phyloP scores from a whole-genome alignment of 345 rosid genomes.

The Populus tremula region DNA sequence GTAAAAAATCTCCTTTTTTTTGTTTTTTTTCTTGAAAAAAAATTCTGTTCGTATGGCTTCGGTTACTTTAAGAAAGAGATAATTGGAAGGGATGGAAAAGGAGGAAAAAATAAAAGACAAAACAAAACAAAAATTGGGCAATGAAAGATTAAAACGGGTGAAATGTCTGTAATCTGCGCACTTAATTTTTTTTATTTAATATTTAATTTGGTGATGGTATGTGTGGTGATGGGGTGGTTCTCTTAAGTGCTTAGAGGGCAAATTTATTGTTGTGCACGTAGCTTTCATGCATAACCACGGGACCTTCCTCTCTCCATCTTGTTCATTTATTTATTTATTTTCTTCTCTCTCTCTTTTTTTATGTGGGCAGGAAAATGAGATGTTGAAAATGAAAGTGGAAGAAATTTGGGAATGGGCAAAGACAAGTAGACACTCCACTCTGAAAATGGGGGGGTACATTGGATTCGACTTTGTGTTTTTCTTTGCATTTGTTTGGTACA shows the following conservation, averaged over 20 bases:
- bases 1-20: neutral
- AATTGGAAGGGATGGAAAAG: too few relatives aligned
- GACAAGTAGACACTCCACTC: neutral
- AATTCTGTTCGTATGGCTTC: neutral
- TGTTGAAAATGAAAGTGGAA: neutral
- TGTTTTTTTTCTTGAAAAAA: neutral
- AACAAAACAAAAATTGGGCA: neutral
- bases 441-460: neutral
- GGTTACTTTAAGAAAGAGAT: neutral
- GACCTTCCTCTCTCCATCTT: neutral
- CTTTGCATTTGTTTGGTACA: neutral
- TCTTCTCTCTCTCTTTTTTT: neutral
- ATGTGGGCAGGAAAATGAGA: neutral
- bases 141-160: neutral
- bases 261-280: conserved; percentile 21
- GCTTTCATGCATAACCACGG: conserved; percentile 27
- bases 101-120: neutral
- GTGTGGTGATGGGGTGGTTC: conserved; percentile 7
- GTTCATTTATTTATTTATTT: neutral
- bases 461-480: neutral
- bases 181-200: neutral
- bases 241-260: conserved; percentile 5
- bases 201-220: neutral
- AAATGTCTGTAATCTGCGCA: neutral
- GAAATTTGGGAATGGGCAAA: neutral